Evolutionary conservation across 2,329 filamentous ascomycete species (phyloP), one percentile per base, ranked within the genome.

Genomic region (Botrytis medusae): DNA sequence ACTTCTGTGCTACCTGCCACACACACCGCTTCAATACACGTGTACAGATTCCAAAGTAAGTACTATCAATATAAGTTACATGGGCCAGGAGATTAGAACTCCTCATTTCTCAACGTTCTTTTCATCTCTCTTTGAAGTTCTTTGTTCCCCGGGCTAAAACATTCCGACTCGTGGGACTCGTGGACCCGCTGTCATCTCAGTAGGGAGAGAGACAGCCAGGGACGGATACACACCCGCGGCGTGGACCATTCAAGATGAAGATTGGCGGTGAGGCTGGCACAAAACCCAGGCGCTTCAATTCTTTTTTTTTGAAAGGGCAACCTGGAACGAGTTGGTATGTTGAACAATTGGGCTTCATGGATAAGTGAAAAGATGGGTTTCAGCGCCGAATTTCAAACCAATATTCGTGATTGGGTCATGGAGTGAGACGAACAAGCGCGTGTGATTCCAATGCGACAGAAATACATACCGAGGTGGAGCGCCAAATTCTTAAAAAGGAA

Each of bases 181-280:
- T 61, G 34, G 65, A 68, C 48, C 65, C 65, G 48, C 65, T 68
- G 48, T 57, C 64, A 68, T 54, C 64, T 68, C 64, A 25, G 46
- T 40, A 68, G 48, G 65, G 42, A 48, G 62, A 25, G 32, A 6
- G 32, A 40, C 34, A 54, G 34, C 25, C 61, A 54, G 25, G 34
- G 59, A 61, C 34, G 25, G 59, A 40, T 34, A 61, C 59, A 40
- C 22, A 61, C 32, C 54, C 34, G 48, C 40, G 22, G 34, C 44
- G 65, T 42, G 29, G 25, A 25, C 44, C 44, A 32, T 65, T 51
- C 54, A 57, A 57, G 37, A 42, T 68, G 65, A 68, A 42, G 48
- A 68, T 57, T 32, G 18, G 65, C 65, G 48, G 65, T 69, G 54
- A 69, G 37, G 37, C 37, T 46, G 29, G 51, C 37, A 60, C 29